These are phyloP conservation scores for Phaffia tasmanica DNA, from an alignment of 768 basidiomycete genomes.

Conservation along the genomic window DNA sequence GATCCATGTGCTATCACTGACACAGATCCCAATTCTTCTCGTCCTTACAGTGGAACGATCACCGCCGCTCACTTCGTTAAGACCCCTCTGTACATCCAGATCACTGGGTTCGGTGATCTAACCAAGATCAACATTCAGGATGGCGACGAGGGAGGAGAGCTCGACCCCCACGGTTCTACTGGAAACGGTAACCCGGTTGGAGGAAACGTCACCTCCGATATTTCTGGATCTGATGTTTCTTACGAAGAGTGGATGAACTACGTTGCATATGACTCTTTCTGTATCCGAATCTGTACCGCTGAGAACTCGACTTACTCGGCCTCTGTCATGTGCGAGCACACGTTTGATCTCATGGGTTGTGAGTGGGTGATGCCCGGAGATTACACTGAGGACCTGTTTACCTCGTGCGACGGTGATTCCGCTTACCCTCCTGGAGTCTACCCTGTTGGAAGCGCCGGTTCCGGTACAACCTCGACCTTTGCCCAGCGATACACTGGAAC, in stretches of 20 bases:
- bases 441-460: conserved; percentile 46
- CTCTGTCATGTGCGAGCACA: conserved; percentile 36
- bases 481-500: conserved; percentile 39
- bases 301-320: conserved; percentile 39
- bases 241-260: conserved; percentile 43
- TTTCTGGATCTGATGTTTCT: conserved; percentile 36
- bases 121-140: conserved; percentile 34
- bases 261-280: conserved; percentile 38
- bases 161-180: conserved; percentile 41
- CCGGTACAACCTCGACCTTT: conserved; percentile 37
- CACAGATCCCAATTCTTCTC: not conserved
- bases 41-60: conserved; percentile 17
- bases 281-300: conserved; percentile 44
- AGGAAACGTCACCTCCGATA: conserved; percentile 39
- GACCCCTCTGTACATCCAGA: conserved; percentile 43
- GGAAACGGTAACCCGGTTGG: conserved; percentile 38
- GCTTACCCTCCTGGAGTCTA: conserved; percentile 41
- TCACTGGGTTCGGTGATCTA: conserved; percentile 45
- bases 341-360: conserved; percentile 38
- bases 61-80: conserved; percentile 39
- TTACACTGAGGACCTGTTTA: conserved; percentile 32
- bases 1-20: not conserved
- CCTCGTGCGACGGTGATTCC: conserved; percentile 41
- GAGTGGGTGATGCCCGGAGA: conserved; percentile 36
- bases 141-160: not conserved